A percentile compares a stretch with the other conserved stretches of the same genome.
Evolutionary conservation across 192 early-diverging fungal genomes (phyloP).

Genomic region (Entophlyctis luteolus): DNA sequence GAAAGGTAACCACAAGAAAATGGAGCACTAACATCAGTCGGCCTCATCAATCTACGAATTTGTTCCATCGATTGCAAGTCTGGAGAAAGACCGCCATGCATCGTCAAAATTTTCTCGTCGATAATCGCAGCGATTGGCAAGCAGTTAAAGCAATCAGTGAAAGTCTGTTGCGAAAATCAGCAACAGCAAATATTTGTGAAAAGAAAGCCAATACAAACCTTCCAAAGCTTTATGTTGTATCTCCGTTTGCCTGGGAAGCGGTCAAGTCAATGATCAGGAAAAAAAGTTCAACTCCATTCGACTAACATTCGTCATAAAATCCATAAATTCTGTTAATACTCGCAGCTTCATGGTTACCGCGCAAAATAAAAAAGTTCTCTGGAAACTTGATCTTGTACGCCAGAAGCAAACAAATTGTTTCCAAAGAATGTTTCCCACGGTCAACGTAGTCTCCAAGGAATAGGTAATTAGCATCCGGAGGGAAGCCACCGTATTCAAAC

Average conservation of each 20-base stretch:
- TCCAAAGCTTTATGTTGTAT: conserved; percentile 99
- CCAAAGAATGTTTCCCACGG: conserved; percentile 93
- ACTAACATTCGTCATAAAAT: conserved; percentile 94
- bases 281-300: conserved; percentile 48
- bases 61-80: conserved; percentile 97
- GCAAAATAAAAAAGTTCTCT: conserved; percentile 98
- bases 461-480: conserved; percentile 92
- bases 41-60: conserved; percentile 93
- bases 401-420: conserved; percentile 92
- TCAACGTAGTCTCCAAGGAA: conserved; percentile 98
- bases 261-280: conserved; percentile 1
- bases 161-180: conserved; percentile 52
- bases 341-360: conserved; percentile 98
- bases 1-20: background rate
- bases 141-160: conserved; percentile 98
- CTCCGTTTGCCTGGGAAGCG: conserved; percentile 72
- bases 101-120: conserved; percentile 97
- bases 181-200: no score
- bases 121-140: conserved; percentile 95
- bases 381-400: conserved; percentile 99
- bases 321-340: conserved; percentile 97
- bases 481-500: conserved; percentile 95
- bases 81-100: conserved; percentile 97
- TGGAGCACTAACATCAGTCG: conserved; percentile 62
- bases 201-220: no score